Evolutionary conservation across 1,284 basidiomycete species (phyloP), one percentile per base, ranked within the genome.

Genomic region (Schizophyllum commune): DNA sequence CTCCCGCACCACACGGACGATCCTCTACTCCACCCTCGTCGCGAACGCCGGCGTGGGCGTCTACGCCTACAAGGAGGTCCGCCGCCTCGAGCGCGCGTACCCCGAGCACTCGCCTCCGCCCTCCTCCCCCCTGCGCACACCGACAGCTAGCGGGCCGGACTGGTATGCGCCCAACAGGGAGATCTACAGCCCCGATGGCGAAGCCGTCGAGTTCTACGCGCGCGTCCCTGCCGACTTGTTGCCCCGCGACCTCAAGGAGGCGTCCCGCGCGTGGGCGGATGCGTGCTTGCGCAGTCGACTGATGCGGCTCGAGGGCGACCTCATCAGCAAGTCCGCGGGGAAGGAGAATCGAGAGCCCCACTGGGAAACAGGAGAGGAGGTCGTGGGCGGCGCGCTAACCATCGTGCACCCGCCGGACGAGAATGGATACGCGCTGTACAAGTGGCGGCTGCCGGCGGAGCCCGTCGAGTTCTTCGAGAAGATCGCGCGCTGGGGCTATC

Each of bases 401-500:
- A 20, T 52, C 20, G 51, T 52, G 7, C 51, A 52, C 20, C 51
- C 51, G 17, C 51, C 51, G 3, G 51, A 52, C 7, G 51, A 17
- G 51, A 17, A 52, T 2, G 51, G 51, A 52, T 52, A 17, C 17
- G 17, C 20, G 51, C 15, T 52, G 15, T 17, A 21, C 8, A 8
- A 27, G 34, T 54, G 27, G 58, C n/a, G 53, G 4, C 13, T 27
- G 13, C 58, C 52, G 11, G 20, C 52, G 2, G 21, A 7, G 21
- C 20, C 32, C 13, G 21, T 59, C 17, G 8, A n/a, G 20, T 33
- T 59, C 9, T 56, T 59, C 21, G 52, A 55, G 32, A 32, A 32
- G 17, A 13, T 55, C 20, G 58, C 58, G 47, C 33, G 52, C n/a
- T 59, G 19, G 22, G 58, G 58, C n/a, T 55, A 33, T 20, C 58